Percentiles rank a stretch among this genome's conserved stretches.
phyloP scores from a whole-genome alignment of 2,329 filamentous ascomycete genomes.

The Xylaria sp. region DNA sequence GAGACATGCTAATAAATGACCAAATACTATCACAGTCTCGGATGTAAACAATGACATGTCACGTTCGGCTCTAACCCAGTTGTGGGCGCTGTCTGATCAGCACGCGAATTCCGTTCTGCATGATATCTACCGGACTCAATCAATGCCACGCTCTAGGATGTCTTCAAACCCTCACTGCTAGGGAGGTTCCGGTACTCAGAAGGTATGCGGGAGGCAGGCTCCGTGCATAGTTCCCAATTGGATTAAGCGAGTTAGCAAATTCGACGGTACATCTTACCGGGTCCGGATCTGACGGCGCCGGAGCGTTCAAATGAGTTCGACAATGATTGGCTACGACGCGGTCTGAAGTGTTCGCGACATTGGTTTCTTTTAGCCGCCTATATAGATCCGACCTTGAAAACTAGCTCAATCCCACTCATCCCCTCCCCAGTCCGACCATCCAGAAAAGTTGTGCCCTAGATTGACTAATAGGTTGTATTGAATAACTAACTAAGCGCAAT shows the following conservation, averaged over 20 bases:
- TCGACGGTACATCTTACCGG: not conserved
- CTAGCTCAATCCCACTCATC: slow-evolving; percentile 36
- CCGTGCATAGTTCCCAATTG: slow-evolving; percentile 1
- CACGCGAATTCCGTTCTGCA: not conserved
- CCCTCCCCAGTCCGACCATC: not conserved
- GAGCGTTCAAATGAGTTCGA: not conserved
- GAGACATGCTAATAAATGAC: not conserved
- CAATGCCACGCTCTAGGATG: not conserved
- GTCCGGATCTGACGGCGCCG: slow-evolving; percentile 26
- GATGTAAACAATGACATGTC: not conserved
- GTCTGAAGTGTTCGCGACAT: slow-evolving; percentile 11
- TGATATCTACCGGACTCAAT: not conserved
- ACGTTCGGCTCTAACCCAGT: not conserved
- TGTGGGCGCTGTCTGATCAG: too few species aligned
- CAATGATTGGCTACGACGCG: slow-evolving; percentile 22
- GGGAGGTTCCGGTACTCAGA: not conserved
- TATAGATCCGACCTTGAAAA: slow-evolving; percentile 33
- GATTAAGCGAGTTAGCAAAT: slow-evolving; percentile 1
- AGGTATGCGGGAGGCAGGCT: slow-evolving; percentile 13
- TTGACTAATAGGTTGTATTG: not conserved
- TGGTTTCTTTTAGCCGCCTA: slow-evolving; percentile 30
- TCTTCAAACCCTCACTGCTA: not conserved
- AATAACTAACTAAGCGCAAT: not conserved
- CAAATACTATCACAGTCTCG: not conserved
- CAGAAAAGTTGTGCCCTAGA: not conserved